These are phyloP conservation scores for Exophiala xenobiotica DNA, from an alignment of 2,329 filamentous ascomycete genomes.

Conservation along the genomic window DNA sequence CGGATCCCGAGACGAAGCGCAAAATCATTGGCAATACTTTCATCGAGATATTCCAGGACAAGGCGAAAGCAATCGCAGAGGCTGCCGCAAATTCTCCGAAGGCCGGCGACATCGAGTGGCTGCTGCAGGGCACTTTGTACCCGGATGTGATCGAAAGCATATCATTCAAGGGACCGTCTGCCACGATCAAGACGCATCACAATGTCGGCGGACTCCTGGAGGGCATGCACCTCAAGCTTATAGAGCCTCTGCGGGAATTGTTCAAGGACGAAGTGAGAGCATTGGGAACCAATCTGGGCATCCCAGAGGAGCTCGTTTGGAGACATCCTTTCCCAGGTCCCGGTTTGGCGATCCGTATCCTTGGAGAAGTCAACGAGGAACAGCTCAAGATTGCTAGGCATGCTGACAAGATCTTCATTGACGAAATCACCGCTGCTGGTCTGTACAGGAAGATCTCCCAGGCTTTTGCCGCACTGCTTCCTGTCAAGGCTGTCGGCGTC, in stretches of 20 bases:
- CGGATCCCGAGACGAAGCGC: slow-evolving; percentile 80
- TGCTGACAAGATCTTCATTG: slow-evolving; percentile 49
- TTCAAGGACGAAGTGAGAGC: slow-evolving; percentile 81
- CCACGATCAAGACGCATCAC: slow-evolving; percentile 73
- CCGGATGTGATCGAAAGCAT: slow-evolving; percentile 71
- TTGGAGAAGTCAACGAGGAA: slow-evolving; percentile 80
- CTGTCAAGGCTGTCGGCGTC: slow-evolving; percentile 65
- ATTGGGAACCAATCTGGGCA: slow-evolving; percentile 68
- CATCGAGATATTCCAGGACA: slow-evolving; percentile 79
- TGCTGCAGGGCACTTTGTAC: slow-evolving; percentile 84
- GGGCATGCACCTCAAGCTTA: slow-evolving; percentile 55
- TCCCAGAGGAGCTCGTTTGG: slow-evolving; percentile 73
- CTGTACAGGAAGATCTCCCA: slow-evolving; percentile 62
- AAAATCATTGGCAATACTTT: slow-evolving; percentile 85
- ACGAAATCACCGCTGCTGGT: slow-evolving; percentile 45
- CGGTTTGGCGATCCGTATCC: slow-evolving; percentile 72
- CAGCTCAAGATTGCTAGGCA: slow-evolving; percentile 69
- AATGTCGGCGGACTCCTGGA: slow-evolving; percentile 68
- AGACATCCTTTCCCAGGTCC: slow-evolving; percentile 76
- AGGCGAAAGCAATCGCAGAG: slow-evolving; percentile 72
- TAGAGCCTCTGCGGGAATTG: slow-evolving; percentile 75
- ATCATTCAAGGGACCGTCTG: slow-evolving; percentile 69
- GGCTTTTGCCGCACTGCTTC: slow-evolving; percentile 67
- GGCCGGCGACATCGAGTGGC: slow-evolving; percentile 78
- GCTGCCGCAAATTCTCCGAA: slow-evolving; percentile 64